A percentile compares a stretch with the other conserved stretches of the same genome.
Conservation (phyloP, 805 yeast species). For the Hanseniaspora jakobsenii region DNA sequence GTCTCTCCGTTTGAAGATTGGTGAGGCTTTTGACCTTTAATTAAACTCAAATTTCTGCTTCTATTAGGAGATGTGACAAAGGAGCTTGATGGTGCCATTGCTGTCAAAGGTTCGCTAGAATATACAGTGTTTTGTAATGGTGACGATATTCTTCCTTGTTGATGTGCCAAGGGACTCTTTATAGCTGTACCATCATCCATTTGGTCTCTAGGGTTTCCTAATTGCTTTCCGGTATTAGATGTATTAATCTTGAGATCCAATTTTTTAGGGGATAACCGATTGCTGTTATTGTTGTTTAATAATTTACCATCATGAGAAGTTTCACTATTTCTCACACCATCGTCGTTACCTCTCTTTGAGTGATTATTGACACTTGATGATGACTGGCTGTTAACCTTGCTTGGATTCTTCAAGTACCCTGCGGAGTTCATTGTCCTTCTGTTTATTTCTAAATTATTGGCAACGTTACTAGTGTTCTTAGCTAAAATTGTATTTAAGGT, state of each 20-base stretch:
- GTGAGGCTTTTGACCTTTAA: conserved; percentile 5
- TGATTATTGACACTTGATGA: background rate
- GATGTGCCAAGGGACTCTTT: background rate
- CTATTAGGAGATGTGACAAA: conserved; percentile 26
- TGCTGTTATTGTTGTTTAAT: background rate
- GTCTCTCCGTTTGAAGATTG: background rate
- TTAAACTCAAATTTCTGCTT: conserved; percentile 15
- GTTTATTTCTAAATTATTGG: conserved; percentile 22
- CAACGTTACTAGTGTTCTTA: conserved; percentile 19
- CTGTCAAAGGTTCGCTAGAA: conserved; percentile 23
- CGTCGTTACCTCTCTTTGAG: background rate
- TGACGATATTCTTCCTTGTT: conserved; percentile 33
- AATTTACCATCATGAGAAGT: background rate
- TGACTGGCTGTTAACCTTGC: no score
- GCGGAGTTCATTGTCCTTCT: conserved; percentile 23
- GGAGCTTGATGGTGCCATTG: conserved; percentile 21
- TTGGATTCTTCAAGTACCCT: conserved; percentile 11
- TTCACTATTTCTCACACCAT: background rate
- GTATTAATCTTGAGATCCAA: conserved; percentile 12
- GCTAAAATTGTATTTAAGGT: conserved; percentile 21
- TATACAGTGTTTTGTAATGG: conserved; percentile 31
- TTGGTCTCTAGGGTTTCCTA: conserved; percentile 1
- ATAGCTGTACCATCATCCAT: conserved; percentile 2
- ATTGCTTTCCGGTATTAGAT: background rate
- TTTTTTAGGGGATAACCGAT: conserved; percentile 6